These are phyloP conservation scores for Magnusiomyces sp. DNA, from an alignment of 1,139 yeast genomes.

Conservation along the genomic window DNA sequence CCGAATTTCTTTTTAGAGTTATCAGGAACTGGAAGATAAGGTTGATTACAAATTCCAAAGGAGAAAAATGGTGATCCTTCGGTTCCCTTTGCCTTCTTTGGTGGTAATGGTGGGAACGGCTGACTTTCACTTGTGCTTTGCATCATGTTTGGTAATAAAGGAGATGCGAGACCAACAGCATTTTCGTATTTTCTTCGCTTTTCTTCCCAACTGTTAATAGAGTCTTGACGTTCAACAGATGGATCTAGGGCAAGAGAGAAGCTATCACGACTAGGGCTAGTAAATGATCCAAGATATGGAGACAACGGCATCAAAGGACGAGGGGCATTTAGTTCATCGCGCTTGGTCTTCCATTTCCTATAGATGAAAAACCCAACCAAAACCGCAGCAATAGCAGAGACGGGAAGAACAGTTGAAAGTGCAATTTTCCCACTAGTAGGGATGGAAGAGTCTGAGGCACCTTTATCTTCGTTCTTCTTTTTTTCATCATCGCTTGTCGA, in stretches of 20 bases:
- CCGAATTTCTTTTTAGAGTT: no score
- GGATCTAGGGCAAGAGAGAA: neutral
- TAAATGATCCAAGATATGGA: conserved; percentile 8
- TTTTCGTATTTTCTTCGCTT: conserved; percentile 22
- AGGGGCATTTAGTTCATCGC: conserved; percentile 8
- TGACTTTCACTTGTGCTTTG: no score
- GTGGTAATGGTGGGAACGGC: no score
- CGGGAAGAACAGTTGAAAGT: conserved; percentile 30
- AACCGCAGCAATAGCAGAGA: conserved; percentile 20
- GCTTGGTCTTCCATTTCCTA: conserved; percentile 6
- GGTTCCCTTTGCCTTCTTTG: no score
- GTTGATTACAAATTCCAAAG: no score
- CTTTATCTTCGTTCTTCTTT: neutral
- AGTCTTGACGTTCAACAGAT: neutral
- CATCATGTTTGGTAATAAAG: no score
- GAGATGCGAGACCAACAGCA: neutral
- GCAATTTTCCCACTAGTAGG: conserved; percentile 29
- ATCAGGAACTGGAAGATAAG: no score
- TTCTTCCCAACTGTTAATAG: conserved; percentile 26
- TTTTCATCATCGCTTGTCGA: neutral
- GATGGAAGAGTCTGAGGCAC: conserved; percentile 2
- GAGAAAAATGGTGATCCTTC: no score
- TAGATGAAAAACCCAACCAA: conserved; percentile 18
- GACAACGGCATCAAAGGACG: conserved; percentile 8
- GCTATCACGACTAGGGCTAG: neutral